Conservation (phyloP, 2,329 filamentous ascomycete genomes). For the Aureobasidium sp. region DNA sequence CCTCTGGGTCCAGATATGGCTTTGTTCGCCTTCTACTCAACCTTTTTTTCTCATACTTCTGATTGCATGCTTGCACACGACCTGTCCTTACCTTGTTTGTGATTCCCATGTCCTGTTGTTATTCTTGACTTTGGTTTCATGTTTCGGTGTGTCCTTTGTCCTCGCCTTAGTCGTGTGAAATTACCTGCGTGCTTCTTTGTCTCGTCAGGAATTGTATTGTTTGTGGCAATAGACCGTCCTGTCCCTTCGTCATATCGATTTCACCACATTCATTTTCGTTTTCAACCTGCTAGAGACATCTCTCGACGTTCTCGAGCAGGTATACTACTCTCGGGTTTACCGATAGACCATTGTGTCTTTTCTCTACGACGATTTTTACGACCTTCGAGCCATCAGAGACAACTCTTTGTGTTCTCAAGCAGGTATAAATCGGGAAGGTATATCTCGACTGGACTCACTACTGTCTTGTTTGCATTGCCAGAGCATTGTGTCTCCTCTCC, state of each 20-base stretch:
- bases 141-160: slow-evolving; percentile 9
- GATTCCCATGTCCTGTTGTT: not conserved
- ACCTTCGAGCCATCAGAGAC: not conserved
- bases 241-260: too few species aligned
- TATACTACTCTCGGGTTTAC: not conserved
- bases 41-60: not conserved
- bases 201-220: not conserved
- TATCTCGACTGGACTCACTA: not conserved
- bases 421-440: too few species aligned
- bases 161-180: slow-evolving; percentile 1
- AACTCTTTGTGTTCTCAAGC: not conserved
- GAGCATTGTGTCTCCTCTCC: not conserved
- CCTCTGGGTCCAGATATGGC: not conserved
- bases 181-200: slow-evolving; percentile 10
- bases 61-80: not conserved
- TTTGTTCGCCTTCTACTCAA: not conserved
- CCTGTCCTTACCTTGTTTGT: not conserved
- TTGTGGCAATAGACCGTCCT: too few species aligned
- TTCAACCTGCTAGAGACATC: too few species aligned
- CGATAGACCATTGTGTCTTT: not conserved
- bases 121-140: not conserved
- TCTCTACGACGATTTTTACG: not conserved
- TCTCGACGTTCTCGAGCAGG: too few species aligned
- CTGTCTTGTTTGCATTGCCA: too few species aligned
- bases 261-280: too few species aligned